A percentile compares a stretch with the other conserved stretches of the same genome.
These are phyloP conservation scores for Phlegmacium glaucopus DNA, from an alignment of 768 basidiomycete species.

Conservation along the genomic window DNA sequence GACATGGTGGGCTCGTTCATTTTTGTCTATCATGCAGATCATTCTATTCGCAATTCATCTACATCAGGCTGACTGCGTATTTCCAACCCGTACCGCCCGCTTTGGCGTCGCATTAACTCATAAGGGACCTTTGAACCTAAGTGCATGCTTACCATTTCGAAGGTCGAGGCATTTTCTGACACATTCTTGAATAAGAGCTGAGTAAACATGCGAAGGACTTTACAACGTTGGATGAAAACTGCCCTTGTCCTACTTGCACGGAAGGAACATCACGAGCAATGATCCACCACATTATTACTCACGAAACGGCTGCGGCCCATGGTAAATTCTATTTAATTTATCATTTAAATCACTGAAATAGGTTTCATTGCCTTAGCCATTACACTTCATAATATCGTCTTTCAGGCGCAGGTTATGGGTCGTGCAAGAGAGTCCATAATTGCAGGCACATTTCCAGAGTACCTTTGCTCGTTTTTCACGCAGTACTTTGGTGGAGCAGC, in stretches of 20 bases:
- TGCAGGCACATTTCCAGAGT: conserved; percentile 73
- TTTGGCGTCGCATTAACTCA: conserved; percentile 89
- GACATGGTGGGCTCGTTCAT: conserved; percentile 67
- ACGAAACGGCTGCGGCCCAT: conserved; percentile 85
- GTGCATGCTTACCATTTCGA: conserved; percentile 34
- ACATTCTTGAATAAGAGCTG: conserved; percentile 42
- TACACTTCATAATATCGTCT: conserved; percentile 80
- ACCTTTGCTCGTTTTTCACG: conserved; percentile 72
- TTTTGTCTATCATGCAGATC: neutral
- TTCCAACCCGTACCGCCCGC: conserved; percentile 87
- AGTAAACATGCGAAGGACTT: conserved; percentile 71
- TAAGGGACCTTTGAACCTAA: conserved; percentile 78
- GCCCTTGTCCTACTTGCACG: conserved; percentile 85
- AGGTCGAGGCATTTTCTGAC: neutral
- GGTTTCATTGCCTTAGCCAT: conserved; percentile 46
- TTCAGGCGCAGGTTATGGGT: conserved; percentile 89
- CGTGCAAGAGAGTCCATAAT: conserved; percentile 78
- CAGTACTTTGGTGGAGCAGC: conserved; percentile 74
- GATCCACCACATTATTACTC: conserved; percentile 70
- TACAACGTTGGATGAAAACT: conserved; percentile 65
- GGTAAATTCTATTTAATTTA: conserved; percentile 39
- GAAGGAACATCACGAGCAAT: conserved; percentile 67
- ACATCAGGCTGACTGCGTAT: conserved; percentile 86
- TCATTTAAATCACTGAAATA: neutral
- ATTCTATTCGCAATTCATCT: neutral